Evolutionary conservation across 2,329 filamentous ascomycete species (phyloP), one percentile per base, ranked within the genome.

Genomic region (Aspergillus terreus): DNA sequence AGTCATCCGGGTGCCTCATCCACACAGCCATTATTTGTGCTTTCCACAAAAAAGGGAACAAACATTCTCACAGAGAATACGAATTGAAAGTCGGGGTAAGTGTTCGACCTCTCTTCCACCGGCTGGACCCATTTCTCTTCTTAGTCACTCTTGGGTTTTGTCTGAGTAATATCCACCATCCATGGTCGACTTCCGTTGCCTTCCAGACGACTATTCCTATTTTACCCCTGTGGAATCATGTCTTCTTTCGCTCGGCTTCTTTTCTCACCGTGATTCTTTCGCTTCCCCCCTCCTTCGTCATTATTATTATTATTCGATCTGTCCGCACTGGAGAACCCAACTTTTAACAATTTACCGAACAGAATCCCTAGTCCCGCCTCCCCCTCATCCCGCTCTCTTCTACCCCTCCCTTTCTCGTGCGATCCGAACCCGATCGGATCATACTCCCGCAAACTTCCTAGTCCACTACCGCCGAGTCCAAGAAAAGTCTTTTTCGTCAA

Each of bases 391-490:
- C 46, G 50, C 53, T 41, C 41, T 50, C 47, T 51, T 50, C 38
- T 51, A 52, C 49, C 46, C 46, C 47, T 51, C 53, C 33, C 41
- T 44, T n/a, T 11, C 44, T 53, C 43, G 50, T 52, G 44, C 52
- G 40, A 50, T 52, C 58, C 59, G 54, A 58, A 50, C 55, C 58
- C 57, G 54, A 55, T 61, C 60, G 59, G 58, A 55, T 58, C 50
- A 53, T 57, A 58, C 47, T 58, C 57, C 67, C 67, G 68, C 68
- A 70, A 68, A 62, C 59, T 65, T 62, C 67, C 67, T 68, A 66
- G 63, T 58, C 68, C 65, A 61, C 66, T 63, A 61, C 17, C 17
- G 12, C 19, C 40, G 40, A 21, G 17, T 21, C 19, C 15, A 21
- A 21, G 40, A 42, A 42, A 42, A 42, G 19, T 15, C 40, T 47